Conservation (phyloP, 106 monocot genomes). For the Dendrobium officinale region DNA sequence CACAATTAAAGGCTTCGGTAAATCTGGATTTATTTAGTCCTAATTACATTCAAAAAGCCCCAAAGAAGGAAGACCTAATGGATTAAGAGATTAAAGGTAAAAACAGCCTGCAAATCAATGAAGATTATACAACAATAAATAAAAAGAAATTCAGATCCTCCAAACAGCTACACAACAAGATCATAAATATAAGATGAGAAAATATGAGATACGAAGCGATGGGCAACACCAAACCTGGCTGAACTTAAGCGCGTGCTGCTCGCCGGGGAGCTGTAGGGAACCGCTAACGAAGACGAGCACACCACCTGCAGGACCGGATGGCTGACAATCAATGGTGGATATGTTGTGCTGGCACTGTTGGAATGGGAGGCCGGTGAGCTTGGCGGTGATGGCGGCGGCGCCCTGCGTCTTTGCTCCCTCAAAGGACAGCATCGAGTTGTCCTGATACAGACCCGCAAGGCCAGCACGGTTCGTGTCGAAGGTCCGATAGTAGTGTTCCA, state of each 20-base stretch:
- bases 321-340: slow-evolving; percentile 53
- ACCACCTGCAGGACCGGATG: slow-evolving; percentile 19
- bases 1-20: too few species aligned
- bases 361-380: slow-evolving; percentile 48
- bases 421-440: slow-evolving; percentile 62
- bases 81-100: neutral
- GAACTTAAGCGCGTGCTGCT: slow-evolving; percentile 37
- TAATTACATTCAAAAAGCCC: too few species aligned
- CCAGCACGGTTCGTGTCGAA: slow-evolving; percentile 37
- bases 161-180: neutral
- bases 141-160: neutral
- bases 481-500: slow-evolving; percentile 21
- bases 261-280: slow-evolving; percentile 13
- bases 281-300: slow-evolving; percentile 22
- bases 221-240: slow-evolving; percentile 27
- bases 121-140: neutral
- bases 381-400: slow-evolving; percentile 38
- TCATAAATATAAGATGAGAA: neutral
- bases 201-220: neutral
- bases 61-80: too few species aligned
- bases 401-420: slow-evolving; percentile 51
- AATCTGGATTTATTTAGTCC: too few species aligned
- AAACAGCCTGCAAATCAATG: neutral
- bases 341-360: slow-evolving; percentile 59
- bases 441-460: slow-evolving; percentile 50